Evolutionary conservation across 805 yeast genomes (phyloP).

Genomic region (Yarrowia yakushimensis): DNA sequence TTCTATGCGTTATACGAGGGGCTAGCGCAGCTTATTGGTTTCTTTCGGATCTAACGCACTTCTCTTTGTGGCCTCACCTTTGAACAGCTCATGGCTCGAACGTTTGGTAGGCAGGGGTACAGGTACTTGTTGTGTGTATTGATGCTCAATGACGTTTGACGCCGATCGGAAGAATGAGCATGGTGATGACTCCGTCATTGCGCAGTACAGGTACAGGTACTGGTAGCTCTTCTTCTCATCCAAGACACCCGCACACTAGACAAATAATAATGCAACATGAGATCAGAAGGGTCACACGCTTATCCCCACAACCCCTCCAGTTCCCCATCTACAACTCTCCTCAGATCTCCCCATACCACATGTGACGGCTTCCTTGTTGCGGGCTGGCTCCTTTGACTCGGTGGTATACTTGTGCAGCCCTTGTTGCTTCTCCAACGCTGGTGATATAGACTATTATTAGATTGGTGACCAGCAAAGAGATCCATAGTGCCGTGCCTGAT

Average conservation of each 20-base stretch:
- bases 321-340: neutral
- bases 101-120: conserved; percentile 7
- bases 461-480: neutral
- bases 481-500: neutral
- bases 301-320: neutral
- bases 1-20: conserved; percentile 14
- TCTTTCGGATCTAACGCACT: neutral
- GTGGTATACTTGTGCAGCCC: neutral
- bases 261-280: neutral
- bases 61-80: neutral
- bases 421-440: conserved; percentile 9
- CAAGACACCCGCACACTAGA: no score
- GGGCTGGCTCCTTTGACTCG: neutral
- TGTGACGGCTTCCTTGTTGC: neutral
- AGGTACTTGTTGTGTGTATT: neutral
- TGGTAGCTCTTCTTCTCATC: no score
- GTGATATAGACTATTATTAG: conserved; percentile 9
- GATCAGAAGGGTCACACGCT: neutral
- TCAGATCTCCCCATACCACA: neutral
- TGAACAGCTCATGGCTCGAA: neutral
- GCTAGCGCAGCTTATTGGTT: neutral
- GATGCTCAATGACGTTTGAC: neutral
- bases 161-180: no score
- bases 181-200: no score
- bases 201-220: no score